These are phyloP conservation scores for Phlebiopsis flavidoalba DNA, from an alignment of 768 basidiomycete genomes.

Conservation along the genomic window DNA sequence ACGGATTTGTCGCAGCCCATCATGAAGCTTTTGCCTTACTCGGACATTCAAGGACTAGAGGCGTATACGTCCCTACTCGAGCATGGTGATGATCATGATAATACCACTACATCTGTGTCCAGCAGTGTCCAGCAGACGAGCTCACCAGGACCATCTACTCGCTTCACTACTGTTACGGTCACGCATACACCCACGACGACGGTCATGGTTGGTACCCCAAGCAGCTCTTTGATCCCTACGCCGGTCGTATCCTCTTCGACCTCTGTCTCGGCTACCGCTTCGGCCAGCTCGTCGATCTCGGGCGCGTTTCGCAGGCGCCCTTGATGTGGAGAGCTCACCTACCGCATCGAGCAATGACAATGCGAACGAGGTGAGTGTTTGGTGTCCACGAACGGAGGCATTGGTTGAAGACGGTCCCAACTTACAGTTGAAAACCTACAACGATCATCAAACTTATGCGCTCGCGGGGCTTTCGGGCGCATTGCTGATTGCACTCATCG, in stretches of 20 bases:
- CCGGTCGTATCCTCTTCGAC: background rate
- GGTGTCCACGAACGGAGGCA: background rate
- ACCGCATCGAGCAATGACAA: slow-evolving; percentile 1
- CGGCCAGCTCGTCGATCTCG: background rate
- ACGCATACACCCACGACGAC: slow-evolving; percentile 10
- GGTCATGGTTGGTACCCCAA: background rate
- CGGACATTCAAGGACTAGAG: background rate
- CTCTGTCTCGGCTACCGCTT: background rate
- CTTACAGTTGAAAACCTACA: slow-evolving; percentile 8
- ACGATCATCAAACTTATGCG: slow-evolving; percentile 5
- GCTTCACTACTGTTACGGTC: slow-evolving; percentile 9
- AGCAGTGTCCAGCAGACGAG: no score
- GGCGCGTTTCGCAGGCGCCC: background rate
- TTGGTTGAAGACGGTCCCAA: background rate
- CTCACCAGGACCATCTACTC: background rate
- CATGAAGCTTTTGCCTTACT: slow-evolving; percentile 2
- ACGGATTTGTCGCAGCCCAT: background rate
- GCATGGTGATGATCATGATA: background rate
- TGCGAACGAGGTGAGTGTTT: slow-evolving; percentile 3
- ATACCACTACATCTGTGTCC: background rate
- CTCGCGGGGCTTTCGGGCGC: slow-evolving; percentile 1
- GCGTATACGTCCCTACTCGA: background rate
- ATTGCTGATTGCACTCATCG: slow-evolving; percentile 2
- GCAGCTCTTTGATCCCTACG: background rate
- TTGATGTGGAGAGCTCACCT: slow-evolving; percentile 1